Base-by-base conservation (phyloP, 208 protist genomes). In the Crithidia fasciculata region DNA sequence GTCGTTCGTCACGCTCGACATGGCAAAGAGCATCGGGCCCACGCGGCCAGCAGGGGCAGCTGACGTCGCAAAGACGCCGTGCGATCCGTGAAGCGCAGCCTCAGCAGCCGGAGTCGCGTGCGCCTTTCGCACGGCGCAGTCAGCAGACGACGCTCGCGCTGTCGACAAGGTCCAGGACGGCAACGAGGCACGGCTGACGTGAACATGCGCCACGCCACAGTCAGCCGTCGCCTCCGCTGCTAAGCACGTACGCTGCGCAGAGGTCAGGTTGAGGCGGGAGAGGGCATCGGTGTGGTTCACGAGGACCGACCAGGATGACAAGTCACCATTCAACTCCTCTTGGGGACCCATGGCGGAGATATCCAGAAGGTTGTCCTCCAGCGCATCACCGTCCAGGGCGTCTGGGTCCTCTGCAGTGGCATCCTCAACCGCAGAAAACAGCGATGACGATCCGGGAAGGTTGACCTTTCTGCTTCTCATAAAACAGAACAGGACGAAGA, bases 1-100 rank as follows among this genome's bases (percentile, higher is more conserved):
- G 12, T 68, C 62, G 62, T 68, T 37, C 5, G 62, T 68, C 49
- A 68, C 62, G 37, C 62, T 68, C 19, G 8, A 16, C 37, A 69
- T 58, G 4, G 64, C 64, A 18, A 60, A 43, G 53, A 69, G 52
- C 8, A 69, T 19, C 28, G 64, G 64, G 13, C 64, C 64, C 3
- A 69, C 41, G 12, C 56, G 68, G 18, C 68, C 68, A 9, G 65
- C 47, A 15, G 68, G 68, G 5, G 57, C 57, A 19, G 44, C 47
- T 6, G 57, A 3, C 4, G 57, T 65, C 43, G 67, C 67, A 6
- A 72, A 50, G 0, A 72, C 56, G 18, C 44, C 60, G 28, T 66
- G 15, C 8, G 16, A 7, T 12, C 2, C 8, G 54, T n/a, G 8
- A 13, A 3, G 18, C 16, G 19, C 18, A 3, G 45, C 28, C 13